Evolutionary conservation across 164 flowering plant genomes (phyloP), one percentile per base, ranked within the genome.

Genomic region (Protea cynaroides): DNA sequence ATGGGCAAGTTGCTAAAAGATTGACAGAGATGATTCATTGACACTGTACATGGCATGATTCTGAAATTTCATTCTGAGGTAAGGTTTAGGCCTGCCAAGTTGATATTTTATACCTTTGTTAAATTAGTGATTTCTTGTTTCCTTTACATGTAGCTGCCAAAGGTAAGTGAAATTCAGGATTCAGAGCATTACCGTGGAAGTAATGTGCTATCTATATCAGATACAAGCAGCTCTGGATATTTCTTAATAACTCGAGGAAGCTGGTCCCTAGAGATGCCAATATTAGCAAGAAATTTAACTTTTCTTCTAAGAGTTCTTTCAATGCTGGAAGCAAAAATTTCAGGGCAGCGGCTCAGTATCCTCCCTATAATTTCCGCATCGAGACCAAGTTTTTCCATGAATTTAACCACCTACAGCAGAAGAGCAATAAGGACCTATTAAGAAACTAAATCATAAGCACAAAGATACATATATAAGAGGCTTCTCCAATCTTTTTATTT

Each of bases 151-250:
- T 15, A 15, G 17, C 52, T 13, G 17, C 18, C 52, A 49, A 49
- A 49, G 19, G 19, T 49, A 49, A 21, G 1, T 10, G 46, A 15
- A 24, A 19, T 64, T 12, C 19, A 44, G 54, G 23, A 46, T 40
- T 47, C n/a, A 38, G 59, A 68, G 13, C 56, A 29, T 50, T 83
- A 90, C 98, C 98, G 70, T 40, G 96, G 96, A 65, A 67, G 82
- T 68, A 93, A 40, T 22, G 90, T 76, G 53, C 49, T 77, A 60
- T 86, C 79, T 11, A 82, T 57, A 34, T 88, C 88, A 19, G 84
- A 86, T 21, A 90, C 85, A 44, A 90, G 84, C 65, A 90, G 67
- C 76, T 88, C 98, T 12, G 98, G 98, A 66, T 90, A 93, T 72
- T 87, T 93, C 69, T 74, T 81, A 49, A 93, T 80, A 37, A 84